Conservation (phyloP, 805 yeast species). For the Starmera pachycereana region DNA sequence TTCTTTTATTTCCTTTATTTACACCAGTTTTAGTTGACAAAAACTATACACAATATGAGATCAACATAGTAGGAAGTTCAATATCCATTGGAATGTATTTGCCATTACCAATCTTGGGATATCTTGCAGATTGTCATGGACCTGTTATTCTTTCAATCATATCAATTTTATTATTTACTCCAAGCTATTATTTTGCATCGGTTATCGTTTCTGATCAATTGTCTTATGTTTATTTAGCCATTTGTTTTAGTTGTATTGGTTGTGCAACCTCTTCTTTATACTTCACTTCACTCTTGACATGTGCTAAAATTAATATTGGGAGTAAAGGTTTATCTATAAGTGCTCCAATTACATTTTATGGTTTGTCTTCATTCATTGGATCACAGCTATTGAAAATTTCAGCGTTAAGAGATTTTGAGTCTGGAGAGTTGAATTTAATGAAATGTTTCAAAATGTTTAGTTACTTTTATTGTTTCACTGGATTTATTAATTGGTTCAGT, state of each 20-base stretch:
- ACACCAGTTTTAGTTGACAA: conserved; percentile 53
- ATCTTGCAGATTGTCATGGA: conserved; percentile 77
- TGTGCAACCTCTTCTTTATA: conserved; percentile 64
- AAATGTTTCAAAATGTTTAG: conserved; percentile 45
- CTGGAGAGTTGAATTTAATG: conserved; percentile 31
- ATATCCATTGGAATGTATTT: conserved; percentile 77
- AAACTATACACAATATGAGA: conserved; percentile 52
- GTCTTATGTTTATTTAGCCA: conserved; percentile 28
- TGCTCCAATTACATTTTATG: conserved; percentile 82
- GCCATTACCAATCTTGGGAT: conserved; percentile 74
- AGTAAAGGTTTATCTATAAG: conserved; percentile 75
- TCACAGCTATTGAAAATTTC: conserved; percentile 45
- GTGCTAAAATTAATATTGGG: conserved; percentile 78
- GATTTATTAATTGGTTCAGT: conserved; percentile 51
- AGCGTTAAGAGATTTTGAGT: conserved; percentile 14
- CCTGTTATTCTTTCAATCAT: conserved; percentile 61
- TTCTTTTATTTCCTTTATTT: conserved; percentile 72
- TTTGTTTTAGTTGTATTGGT: conserved; percentile 52
- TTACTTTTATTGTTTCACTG: conserved; percentile 42
- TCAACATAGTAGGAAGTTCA: conserved; percentile 64
- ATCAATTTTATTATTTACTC: conserved; percentile 50
- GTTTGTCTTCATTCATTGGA: conserved; percentile 68
- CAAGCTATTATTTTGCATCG: conserved; percentile 52
- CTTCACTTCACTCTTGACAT: conserved; percentile 62
- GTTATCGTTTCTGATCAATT: conserved; percentile 20